phyloP scores from a whole-genome alignment of 176 grass and related monocot genomes.

The Bonia amplexicaulis region DNA sequence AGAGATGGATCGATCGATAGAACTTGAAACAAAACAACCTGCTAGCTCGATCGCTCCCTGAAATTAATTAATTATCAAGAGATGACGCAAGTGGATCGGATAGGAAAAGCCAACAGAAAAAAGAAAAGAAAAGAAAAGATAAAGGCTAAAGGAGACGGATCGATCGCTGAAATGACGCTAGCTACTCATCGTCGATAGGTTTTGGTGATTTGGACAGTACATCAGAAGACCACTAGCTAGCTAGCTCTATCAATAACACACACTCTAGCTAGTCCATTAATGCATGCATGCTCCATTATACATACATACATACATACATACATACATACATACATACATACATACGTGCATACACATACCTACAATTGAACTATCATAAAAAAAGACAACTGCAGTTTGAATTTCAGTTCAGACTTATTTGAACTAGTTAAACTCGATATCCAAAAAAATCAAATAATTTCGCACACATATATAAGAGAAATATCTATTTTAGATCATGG shows the following conservation, averaged over 20 bases:
- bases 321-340: too few relatives aligned
- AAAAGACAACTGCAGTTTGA: too few relatives aligned
- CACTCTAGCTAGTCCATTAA: not conserved
- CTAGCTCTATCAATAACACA: not conserved
- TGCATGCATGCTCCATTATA: not conserved
- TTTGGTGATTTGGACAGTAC: conserved; percentile 9
- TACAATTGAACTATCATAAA: too few relatives aligned
- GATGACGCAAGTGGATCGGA: not conserved
- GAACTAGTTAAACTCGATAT: too few relatives aligned
- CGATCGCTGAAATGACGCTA: not conserved
- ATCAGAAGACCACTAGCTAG: not conserved
- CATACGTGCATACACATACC: too few relatives aligned
- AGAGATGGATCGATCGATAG: too few relatives aligned
- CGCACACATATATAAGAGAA: too few relatives aligned
- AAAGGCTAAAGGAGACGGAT: not conserved
- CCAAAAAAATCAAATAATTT: too few relatives aligned
- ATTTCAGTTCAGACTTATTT: too few relatives aligned
- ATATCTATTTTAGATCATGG: too few relatives aligned
- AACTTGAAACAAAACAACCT: not conserved
- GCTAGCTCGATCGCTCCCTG: not conserved
- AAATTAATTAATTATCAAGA: not conserved
- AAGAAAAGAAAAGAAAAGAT: not conserved
- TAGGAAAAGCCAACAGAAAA: not conserved
- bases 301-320: too few relatives aligned
- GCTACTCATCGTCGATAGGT: not conserved